These are phyloP conservation scores for Fusarium floridanum DNA, from an alignment of 2,329 filamentous ascomycete species.

Conservation along the genomic window DNA sequence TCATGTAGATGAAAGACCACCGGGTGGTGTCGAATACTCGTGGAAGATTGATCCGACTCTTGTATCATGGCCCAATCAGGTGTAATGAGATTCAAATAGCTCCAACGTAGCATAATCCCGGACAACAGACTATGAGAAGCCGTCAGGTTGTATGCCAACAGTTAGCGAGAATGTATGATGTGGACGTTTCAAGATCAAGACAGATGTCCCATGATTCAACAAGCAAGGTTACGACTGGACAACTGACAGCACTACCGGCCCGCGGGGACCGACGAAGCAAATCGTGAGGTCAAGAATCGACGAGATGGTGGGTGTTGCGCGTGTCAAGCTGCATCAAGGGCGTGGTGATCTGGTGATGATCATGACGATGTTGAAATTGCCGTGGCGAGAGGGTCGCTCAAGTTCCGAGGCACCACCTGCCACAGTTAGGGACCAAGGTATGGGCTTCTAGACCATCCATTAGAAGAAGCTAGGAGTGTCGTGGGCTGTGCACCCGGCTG, in stretches of 20 bases:
- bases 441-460: background rate
- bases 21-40: background rate
- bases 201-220: background rate
- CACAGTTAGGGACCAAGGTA: background rate
- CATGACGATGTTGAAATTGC: constrained; percentile 6
- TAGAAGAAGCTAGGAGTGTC: background rate
- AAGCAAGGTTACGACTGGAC: background rate
- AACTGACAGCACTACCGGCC: constrained; percentile 3
- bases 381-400: constrained; percentile 2
- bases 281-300: background rate
- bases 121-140: background rate
- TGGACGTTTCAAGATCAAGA: background rate
- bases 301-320: background rate
- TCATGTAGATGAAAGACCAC: background rate
- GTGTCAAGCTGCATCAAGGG: background rate
- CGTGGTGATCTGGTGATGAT: constrained; percentile 7
- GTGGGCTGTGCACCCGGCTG: background rate
- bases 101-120: background rate
- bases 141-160: background rate
- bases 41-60: background rate
- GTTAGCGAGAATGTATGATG: background rate
- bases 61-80: background rate
- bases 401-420: constrained; percentile 1
- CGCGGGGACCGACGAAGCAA: background rate
- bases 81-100: background rate